phyloP scores from a whole-genome alignment of 2,329 filamentous ascomycete genomes.

The Pseudocercospora musae region DNA sequence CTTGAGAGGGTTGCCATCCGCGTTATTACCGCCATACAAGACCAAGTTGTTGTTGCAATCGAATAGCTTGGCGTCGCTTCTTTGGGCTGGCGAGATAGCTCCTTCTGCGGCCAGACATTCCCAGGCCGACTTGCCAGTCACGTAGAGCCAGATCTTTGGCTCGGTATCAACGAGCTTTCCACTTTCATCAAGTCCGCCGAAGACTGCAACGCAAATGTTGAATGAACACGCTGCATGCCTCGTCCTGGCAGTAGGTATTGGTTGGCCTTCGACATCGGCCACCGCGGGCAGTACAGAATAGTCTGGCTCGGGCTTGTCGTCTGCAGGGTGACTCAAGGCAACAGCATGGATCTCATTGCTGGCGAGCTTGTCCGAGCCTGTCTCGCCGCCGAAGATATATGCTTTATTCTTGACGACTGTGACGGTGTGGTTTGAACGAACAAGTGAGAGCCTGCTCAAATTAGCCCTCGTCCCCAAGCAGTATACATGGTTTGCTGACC shows the following conservation, averaged over 20 bases:
- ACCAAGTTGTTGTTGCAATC: constrained; percentile 31
- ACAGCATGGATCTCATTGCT: constrained; percentile 44
- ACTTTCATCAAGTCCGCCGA: constrained; percentile 38
- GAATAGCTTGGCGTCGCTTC: constrained; percentile 29
- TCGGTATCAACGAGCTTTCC: constrained; percentile 36
- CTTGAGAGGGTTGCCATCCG: constrained; percentile 24
- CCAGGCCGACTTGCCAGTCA: constrained; percentile 32
- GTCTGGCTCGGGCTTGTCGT: constrained; percentile 36
- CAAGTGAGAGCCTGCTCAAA: constrained; percentile 27
- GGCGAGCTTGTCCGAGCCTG: constrained; percentile 21
- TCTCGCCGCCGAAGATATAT: constrained; percentile 45
- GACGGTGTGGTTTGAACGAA: constrained; percentile 39
- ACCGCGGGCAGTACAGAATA: constrained; percentile 44
- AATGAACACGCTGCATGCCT: constrained; percentile 42
- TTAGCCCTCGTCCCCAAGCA: background rate
- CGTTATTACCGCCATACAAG: constrained; percentile 30
- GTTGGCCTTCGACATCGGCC: constrained; percentile 30
- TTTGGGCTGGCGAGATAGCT: constrained; percentile 29
- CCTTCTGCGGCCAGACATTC: constrained; percentile 26
- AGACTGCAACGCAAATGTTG: constrained; percentile 40
- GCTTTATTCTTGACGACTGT: constrained; percentile 43
- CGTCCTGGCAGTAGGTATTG: constrained; percentile 36
- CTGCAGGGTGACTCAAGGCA: constrained; percentile 30
- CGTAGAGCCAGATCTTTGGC: constrained; percentile 43
- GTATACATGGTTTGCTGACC: constrained; percentile 10